Conservation (phyloP, 2,329 filamentous ascomycete species). For the Monosporascus sp. region DNA sequence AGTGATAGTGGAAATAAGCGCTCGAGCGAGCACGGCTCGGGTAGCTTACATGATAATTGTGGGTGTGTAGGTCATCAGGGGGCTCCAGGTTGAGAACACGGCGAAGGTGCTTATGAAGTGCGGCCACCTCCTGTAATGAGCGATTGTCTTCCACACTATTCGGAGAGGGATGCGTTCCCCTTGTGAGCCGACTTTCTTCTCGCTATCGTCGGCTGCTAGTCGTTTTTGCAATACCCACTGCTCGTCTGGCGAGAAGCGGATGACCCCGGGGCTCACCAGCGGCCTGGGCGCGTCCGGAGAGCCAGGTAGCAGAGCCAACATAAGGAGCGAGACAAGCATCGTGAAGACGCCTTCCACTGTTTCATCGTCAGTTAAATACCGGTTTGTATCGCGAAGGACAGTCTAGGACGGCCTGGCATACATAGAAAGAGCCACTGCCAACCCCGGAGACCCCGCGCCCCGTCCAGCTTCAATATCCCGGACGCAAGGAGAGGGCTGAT, state of each 20-base stretch:
- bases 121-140: conserved; percentile 41
- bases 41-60: conserved; percentile 34
- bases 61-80: conserved; percentile 46
- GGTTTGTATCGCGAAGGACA: not conserved
- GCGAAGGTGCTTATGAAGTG: conserved; percentile 44
- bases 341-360: conserved; percentile 42
- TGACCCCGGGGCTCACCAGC: conserved; percentile 32
- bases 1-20: not conserved
- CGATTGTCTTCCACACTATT: conserved; percentile 38
- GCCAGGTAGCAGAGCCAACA: conserved; percentile 38
- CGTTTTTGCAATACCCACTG: conserved; percentile 28
- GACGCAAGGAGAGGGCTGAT: conserved; percentile 42
- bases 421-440: conserved; percentile 47
- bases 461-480: conserved; percentile 38
- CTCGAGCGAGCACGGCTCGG: not conserved
- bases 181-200: conserved; percentile 27
- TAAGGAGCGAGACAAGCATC: conserved; percentile 30
- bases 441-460: conserved; percentile 31
- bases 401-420: conserved; percentile 16
- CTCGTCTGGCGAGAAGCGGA: conserved; percentile 31
- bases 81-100: conserved; percentile 48
- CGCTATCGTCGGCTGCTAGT: conserved; percentile 28
- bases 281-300: conserved; percentile 35
- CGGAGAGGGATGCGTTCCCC: conserved; percentile 31
- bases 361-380: not conserved